Evolutionary conservation across 768 basidiomycete genomes (phyloP), one percentile per base, ranked within the genome.

Genomic region (Boletus huronensis): DNA sequence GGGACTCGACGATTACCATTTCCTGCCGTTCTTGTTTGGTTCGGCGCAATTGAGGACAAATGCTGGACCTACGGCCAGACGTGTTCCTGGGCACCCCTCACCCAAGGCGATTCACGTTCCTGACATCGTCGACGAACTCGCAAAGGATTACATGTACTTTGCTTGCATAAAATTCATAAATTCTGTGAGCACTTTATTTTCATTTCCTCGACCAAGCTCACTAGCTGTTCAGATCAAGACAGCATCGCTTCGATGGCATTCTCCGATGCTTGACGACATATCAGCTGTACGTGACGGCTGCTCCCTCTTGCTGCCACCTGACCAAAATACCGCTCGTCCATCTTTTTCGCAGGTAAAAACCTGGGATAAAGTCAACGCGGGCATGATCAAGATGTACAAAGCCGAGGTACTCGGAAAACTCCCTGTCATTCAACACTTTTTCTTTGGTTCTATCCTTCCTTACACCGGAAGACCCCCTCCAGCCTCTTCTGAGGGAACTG

Each of bases 241-340:
- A 0, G 94, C 95, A 0, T 94, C 94, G 0, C 78, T 98, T 0
- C 81, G 93, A 48, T 99, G 96, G 96, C 96, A 99, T 73, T 97
- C 93, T 0, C 96, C 96, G 1, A 98, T 99, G 96, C 82, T 99
- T 7, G 93, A 98, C 69, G 96, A 98, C 65, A 98, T 98, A 52
- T 95, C 93, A 1, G 93, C 88, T 0, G 93, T 73, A 57, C 39
- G 77, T 63, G 19, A 16, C 25, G 28, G 7, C 2, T 25, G 8
- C 16, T 46, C 16, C 35, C 21, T 5, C n/a, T 32, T 8, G 4
- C 23, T 25, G 29, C 36, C 3, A 26, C 13, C 31, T 41, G 36
- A 23, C 40, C 41, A 9, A 38, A 31, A 19, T 23, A 7, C 17
- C 26, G 2, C 6, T 34, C 29, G 7, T 9, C 8, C 28, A 3